These are phyloP conservation scores for Gaeumannomyces tritici DNA, from an alignment of 2,329 filamentous ascomycete species.

Conservation along the genomic window DNA sequence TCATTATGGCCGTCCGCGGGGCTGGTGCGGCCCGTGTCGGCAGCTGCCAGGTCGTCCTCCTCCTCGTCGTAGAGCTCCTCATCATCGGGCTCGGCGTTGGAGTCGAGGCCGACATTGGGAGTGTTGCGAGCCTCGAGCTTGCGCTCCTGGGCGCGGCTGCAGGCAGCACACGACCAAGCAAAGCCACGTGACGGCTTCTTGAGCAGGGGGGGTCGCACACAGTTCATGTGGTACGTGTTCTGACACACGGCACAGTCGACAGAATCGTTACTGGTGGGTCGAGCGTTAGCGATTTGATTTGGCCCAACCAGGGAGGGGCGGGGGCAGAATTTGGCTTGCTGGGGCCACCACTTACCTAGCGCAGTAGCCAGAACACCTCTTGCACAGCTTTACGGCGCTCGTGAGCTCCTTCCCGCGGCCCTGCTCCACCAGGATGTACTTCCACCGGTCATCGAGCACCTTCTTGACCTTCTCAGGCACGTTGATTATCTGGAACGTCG, in stretches of 20 bases:
- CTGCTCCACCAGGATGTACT: conserved; percentile 88
- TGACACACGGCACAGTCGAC: conserved; percentile 94
- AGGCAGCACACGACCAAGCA: conserved; percentile 94
- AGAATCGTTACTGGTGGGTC: conserved; percentile 63
- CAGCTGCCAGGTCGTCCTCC: conserved; percentile 52
- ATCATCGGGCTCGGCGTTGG: conserved; percentile 46
- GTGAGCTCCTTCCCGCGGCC: conserved; percentile 91
- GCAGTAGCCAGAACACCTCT: conserved; percentile 83
- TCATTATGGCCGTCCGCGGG: conserved; percentile 51
- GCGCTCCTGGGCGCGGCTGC: conserved; percentile 89
- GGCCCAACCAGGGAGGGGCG: neutral
- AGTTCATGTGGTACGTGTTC: conserved; percentile 97
- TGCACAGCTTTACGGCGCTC: conserved; percentile 91
- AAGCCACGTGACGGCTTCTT: conserved; percentile 98
- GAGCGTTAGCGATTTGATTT: neutral
- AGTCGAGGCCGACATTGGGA: conserved; percentile 60
- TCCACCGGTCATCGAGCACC: conserved; percentile 93
- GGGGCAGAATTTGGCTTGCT: conserved; percentile 1
- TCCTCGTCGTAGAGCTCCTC: conserved; percentile 60
- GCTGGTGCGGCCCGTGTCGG: conserved; percentile 52
- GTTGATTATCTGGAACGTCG: conserved; percentile 86
- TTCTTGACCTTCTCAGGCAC: conserved; percentile 92
- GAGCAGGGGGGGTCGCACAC: conserved; percentile 79
- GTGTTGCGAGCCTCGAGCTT: conserved; percentile 86
- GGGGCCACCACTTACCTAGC: conserved; percentile 57